Evolutionary conservation across 2,329 filamentous ascomycete genomes (phyloP), one percentile per base, ranked within the genome.

Genomic region (Emergomyces orientalis): DNA sequence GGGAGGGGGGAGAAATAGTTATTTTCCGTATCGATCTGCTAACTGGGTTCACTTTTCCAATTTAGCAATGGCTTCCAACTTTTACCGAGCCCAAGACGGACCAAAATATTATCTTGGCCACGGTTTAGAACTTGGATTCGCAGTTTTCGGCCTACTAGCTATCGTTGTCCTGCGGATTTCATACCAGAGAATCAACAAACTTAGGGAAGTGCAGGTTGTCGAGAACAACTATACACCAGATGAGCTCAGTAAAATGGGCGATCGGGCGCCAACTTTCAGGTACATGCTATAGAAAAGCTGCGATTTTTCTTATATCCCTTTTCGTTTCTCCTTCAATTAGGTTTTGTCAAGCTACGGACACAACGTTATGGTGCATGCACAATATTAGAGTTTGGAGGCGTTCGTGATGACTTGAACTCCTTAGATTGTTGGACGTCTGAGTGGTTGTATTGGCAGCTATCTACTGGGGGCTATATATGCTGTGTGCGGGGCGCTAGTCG

Each of bases 41-140:
- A 45, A 60, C 39, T 30, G 27, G 43, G 3, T 25, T 39, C 43
- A 25, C 30, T 51, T 27, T 55, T 30, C 51, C 63, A 9, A 55
- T 65, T 65, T 63, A 75, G 87, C 86, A 0, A 88, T 89, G 82
- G 85, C 86, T 0, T 86, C 85, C 5, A 90, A 90, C 69, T 89
- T 90, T 68, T 90, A 90, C 68, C 81, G 86, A 13, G 63, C 71
- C 0, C 68, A 74, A 58, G 81, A 83, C 65, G 72, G 75, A 1
- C 81, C 82, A 0, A 74, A 76, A 25, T 84, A 82, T 63, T 72
- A 77, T 4, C 75, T 82, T 2, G 81, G 81, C 0, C 81, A 84
- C 66, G 74, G 77, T 1, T 71, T 83, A 14, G 81, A 82, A 60
- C 76, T 83, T 17, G 80, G 74, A 0, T 82, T 83, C 59, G 77